Conservation (phyloP, 169 alveolate species). For the Eimeria maxima region DNA sequence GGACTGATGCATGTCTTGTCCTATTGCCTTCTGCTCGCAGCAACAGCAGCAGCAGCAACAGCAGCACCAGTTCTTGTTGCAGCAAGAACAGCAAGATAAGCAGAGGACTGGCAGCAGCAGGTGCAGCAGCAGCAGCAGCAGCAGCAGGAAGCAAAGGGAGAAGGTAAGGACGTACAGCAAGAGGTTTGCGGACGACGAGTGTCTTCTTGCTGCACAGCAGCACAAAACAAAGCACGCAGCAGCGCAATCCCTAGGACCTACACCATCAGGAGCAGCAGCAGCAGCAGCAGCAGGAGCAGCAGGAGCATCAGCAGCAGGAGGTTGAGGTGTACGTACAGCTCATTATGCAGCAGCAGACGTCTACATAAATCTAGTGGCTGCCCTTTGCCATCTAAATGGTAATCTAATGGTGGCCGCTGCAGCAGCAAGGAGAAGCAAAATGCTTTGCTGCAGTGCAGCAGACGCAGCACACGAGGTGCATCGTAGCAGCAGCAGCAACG, state of each 20-base stretch:
- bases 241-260: neutral
- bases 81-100: neutral
- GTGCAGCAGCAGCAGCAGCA: neutral
- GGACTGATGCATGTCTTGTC: neutral
- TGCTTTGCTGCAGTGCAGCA: neutral
- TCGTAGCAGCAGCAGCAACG: neutral
- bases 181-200: slow-evolving; percentile 3
- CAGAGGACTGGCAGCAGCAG: neutral
- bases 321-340: slow-evolving; percentile 35
- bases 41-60: neutral
- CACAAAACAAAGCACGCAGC: neutral
- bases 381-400: neutral
- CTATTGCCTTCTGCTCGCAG: neutral
- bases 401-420: neutral
- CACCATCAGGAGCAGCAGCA: slow-evolving; percentile 36
- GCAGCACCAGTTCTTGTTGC: neutral
- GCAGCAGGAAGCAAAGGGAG: neutral
- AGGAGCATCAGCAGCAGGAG: slow-evolving; percentile 11
- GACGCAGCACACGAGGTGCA: neutral
- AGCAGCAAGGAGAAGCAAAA: slow-evolving; percentile 5
- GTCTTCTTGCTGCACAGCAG: slow-evolving; percentile 12
- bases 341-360: slow-evolving; percentile 7
- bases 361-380: neutral
- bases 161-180: neutral
- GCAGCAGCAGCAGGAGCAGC: slow-evolving; percentile 24